These are phyloP conservation scores for Zymoseptoria brevis DNA, from an alignment of 2,329 filamentous ascomycete genomes.

Conservation along the genomic window DNA sequence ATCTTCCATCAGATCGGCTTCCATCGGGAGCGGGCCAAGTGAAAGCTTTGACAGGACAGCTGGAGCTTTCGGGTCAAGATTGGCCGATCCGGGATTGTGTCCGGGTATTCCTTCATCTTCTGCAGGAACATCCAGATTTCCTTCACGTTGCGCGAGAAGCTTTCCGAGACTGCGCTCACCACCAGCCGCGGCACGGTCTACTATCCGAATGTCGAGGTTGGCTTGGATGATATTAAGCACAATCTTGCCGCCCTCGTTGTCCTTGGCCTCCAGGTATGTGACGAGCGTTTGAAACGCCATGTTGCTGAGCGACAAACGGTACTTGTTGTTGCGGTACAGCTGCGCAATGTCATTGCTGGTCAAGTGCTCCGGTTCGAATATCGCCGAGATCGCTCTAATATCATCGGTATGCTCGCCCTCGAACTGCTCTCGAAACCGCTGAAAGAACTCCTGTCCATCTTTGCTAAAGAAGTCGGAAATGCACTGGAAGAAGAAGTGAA, in stretches of 20 bases:
- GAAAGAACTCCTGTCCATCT: slow-evolving; percentile 68
- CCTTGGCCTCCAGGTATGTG: slow-evolving; percentile 81
- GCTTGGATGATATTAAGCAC: slow-evolving; percentile 65
- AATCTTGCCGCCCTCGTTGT: slow-evolving; percentile 68
- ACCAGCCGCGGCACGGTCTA: slow-evolving; percentile 47
- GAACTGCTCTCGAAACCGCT: slow-evolving; percentile 60
- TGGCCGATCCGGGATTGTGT: slow-evolving; percentile 57
- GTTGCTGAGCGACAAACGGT: slow-evolving; percentile 80
- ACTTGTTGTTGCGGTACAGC: slow-evolving; percentile 78
- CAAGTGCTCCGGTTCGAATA: slow-evolving; percentile 71
- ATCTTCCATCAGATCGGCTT: slow-evolving; percentile 72
- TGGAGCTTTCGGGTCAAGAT: slow-evolving; percentile 51
- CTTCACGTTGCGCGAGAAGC: slow-evolving; percentile 48
- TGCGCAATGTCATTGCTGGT: slow-evolving; percentile 68
- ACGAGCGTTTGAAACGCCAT: slow-evolving; percentile 76
- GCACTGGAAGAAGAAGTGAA: slow-evolving; percentile 83
- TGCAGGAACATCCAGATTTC: slow-evolving; percentile 50
- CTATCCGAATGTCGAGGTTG: slow-evolving; percentile 50
- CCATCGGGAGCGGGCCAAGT: slow-evolving; percentile 76
- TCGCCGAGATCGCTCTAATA: slow-evolving; percentile 62
- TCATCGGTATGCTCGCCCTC: slow-evolving; percentile 73
- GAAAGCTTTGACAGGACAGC: slow-evolving; percentile 56
- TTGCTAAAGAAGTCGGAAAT: slow-evolving; percentile 62
- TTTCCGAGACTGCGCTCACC: slow-evolving; percentile 54
- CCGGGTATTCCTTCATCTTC: slow-evolving; percentile 64